Base-by-base conservation (phyloP, 768 basidiomycete genomes). In the Lactarius sp. region DNA sequence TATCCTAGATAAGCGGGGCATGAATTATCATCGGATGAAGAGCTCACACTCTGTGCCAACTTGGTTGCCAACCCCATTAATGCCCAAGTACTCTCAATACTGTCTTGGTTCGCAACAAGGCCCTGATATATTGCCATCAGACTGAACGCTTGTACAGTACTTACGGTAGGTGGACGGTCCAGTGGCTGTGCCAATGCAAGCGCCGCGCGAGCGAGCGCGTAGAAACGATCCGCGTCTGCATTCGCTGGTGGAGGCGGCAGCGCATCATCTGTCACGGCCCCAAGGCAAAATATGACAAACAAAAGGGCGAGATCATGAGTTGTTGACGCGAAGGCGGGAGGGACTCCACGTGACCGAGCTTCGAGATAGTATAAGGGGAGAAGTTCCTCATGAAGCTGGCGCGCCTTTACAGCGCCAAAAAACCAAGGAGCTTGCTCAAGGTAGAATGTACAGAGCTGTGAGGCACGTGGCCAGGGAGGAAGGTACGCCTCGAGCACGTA, bases 351-450 rank as follows among this genome's bases (percentile, higher is more conserved):
- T 16, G 60, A 61, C 12, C 56, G 54, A 31, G 80, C 81, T 66
- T 81, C 85, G n/a, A 72, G 72, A 63, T 86, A 88, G 83, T 84
- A 87, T 49, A 82, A 67, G 16, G 86, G 86, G n/a, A 88, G 74
- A 18, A 83, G 73, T 63, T 87, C 85, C 60, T 87, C 83, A n/a
- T 82, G 72, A 9, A 88, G 73, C 65, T 91, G 88, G 16, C 76
- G 77, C 50, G 78, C 76, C 3, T 85, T 85, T 42, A 90, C 82
- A 2, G 87, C 85, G 22, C 87, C 85, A 62, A 88, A 89, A 70
- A 90, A 88, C 89, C 89, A 91, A 0, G 86, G 85, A 3, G 88
- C 86, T 69, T 87, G 85, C n/a, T 85, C 85, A 46, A 90, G 79
- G 72, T 90, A 91, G 13, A 88, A 77, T n/a, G 84, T 80, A 67